phyloP scores from a whole-genome alignment of 225 moss, liverwort and hornwort species.

The Anthoceros angustus region DNA sequence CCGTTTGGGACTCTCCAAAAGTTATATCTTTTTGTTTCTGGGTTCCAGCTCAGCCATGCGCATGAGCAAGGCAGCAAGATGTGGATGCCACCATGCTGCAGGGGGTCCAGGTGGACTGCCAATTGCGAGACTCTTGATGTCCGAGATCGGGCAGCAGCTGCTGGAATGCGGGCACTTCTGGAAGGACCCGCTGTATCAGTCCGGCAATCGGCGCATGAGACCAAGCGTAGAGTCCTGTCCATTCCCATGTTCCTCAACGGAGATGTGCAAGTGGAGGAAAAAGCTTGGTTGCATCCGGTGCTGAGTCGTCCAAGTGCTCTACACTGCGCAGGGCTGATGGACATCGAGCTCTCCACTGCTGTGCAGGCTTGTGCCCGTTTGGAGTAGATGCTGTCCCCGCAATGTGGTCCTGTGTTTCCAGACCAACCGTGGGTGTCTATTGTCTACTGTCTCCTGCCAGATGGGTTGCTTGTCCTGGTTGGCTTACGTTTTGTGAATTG shows the following conservation, averaged over 20 bases:
- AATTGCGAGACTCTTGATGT: background rate
- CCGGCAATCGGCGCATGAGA: slow-evolving; percentile 66
- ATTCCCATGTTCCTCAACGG: background rate
- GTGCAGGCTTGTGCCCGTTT: slow-evolving; percentile 73
- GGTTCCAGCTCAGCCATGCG: no score
- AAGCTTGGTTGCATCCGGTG: background rate
- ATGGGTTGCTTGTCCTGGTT: background rate
- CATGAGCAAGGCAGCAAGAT: background rate
- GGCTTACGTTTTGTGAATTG: background rate
- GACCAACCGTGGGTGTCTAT: slow-evolving; percentile 41
- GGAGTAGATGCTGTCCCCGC: slow-evolving; percentile 56
- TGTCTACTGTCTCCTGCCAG: background rate
- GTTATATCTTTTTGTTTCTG: no score
- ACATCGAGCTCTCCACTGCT: slow-evolving; percentile 52
- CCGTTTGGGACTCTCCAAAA: no score
- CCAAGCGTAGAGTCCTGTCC: slow-evolving; percentile 21
- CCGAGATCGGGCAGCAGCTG: slow-evolving; percentile 8
- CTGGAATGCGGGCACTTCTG: slow-evolving; percentile 43
- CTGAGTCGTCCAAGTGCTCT: background rate
- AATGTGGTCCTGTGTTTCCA: slow-evolving; percentile 57
- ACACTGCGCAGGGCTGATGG: slow-evolving; percentile 37
- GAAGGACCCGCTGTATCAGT: slow-evolving; percentile 57
- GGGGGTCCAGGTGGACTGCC: background rate
- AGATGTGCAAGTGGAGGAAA: background rate
- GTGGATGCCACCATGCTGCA: background rate